A percentile compares a stretch with the other conserved stretches of the same genome.
Evolutionary conservation across 2,329 filamentous ascomycete species (phyloP).

Genomic region (Alternaria panax): DNA sequence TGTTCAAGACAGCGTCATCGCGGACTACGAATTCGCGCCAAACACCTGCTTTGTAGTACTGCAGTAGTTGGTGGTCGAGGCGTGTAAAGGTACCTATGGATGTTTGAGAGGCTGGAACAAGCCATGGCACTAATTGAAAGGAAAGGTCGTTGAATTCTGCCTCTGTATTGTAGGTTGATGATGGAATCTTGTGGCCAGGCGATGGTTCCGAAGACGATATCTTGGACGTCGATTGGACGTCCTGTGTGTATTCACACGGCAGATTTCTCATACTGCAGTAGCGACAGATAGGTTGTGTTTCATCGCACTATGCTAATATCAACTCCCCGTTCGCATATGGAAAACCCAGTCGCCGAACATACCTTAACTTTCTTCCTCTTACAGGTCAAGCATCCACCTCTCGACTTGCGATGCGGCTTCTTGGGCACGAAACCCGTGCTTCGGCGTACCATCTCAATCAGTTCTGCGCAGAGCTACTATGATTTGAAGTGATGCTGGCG

Average conservation of each 20-base stretch:
- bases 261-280: constrained; percentile 39
- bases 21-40: constrained; percentile 36
- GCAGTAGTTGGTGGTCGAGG: constrained; percentile 31
- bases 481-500: not conserved
- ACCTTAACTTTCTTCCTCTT: constrained; percentile 49
- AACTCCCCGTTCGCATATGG: not conserved
- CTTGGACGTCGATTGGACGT: constrained; percentile 10
- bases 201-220: not conserved
- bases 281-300: constrained; percentile 33
- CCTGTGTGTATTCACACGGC: constrained; percentile 34
- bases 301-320: constrained; percentile 37
- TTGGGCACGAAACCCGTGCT: constrained; percentile 43
- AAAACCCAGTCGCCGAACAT: not conserved
- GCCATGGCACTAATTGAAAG: constrained; percentile 14
- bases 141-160: constrained; percentile 25
- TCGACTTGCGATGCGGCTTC: constrained; percentile 43
- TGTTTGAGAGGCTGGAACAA: constrained; percentile 28
- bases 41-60: constrained; percentile 36
- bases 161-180: not conserved
- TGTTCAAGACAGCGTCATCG: constrained; percentile 21
- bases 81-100: constrained; percentile 31
- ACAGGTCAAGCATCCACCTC: constrained; percentile 41
- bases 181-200: not conserved
- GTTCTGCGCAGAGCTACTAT: not conserved
- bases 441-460: constrained; percentile 31